Evolutionary conservation across 305 asterid genomes (phyloP).

Genomic region (Salvia sclarea): DNA sequence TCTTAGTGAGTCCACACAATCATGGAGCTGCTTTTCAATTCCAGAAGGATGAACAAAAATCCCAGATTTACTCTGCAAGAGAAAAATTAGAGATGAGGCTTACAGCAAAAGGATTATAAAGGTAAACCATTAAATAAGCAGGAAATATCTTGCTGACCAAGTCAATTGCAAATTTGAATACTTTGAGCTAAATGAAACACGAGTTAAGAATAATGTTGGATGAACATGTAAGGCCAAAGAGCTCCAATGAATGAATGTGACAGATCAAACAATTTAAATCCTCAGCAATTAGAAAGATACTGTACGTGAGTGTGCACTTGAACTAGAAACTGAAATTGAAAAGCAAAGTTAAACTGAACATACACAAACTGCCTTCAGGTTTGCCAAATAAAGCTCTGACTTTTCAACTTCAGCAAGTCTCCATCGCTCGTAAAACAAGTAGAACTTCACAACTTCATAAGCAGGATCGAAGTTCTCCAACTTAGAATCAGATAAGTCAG

Average conservation of each 20-base stretch:
- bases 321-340: conserved; percentile 19
- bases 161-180: not conserved
- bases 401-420: conserved; percentile 82
- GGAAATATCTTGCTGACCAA: conserved; percentile 9
- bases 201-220: not conserved
- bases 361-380: conserved; percentile 75
- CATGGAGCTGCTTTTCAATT: conserved; percentile 58
- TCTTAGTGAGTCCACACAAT: conserved; percentile 49
- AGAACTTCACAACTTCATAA: conserved; percentile 75
- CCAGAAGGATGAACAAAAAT: conserved; percentile 80
- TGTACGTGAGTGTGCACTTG: conserved; percentile 8
- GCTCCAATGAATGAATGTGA: not conserved
- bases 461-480: conserved; percentile 75
- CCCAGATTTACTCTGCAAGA: conserved; percentile 69
- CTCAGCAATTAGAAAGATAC: not conserved
- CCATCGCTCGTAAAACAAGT: conserved; percentile 83
- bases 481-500: conserved; percentile 57
- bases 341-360: conserved; percentile 36
- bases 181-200: not conserved
- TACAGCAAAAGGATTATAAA: not conserved
- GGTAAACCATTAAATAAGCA: not conserved
- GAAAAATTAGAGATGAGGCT: conserved; percentile 23
- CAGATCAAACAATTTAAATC: not conserved
- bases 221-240: conserved; percentile 17
- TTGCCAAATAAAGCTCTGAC: conserved; percentile 61